Percentiles rank a stretch among this genome's conserved stretches.
Conservation (phyloP, 1,284 basidiomycete genomes). For the Rhodotorula sp. region DNA sequence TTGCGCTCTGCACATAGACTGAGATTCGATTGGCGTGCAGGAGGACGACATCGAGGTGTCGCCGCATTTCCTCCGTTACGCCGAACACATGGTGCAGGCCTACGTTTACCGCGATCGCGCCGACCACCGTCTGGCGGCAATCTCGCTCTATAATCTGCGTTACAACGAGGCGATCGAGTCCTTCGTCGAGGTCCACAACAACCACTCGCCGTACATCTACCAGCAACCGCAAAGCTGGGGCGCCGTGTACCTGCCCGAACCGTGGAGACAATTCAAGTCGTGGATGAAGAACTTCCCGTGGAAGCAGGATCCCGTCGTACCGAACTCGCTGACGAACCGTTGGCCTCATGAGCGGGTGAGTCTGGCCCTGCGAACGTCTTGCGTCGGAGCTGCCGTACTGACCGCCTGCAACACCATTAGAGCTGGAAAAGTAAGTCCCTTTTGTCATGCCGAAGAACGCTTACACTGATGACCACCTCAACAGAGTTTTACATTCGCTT, state of each 20-base stretch:
- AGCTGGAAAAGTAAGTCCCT: background rate
- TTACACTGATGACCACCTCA: background rate
- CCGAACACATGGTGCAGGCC: conserved; percentile 13
- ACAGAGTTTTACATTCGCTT: conserved; percentile 13
- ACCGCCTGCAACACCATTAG: background rate
- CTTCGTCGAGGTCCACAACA: conserved; percentile 10
- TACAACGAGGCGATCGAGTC: conserved; percentile 16
- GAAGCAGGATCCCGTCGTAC: background rate
- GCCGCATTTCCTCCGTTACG: conserved; percentile 21
- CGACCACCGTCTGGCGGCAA: conserved; percentile 14
- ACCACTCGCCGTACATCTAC: conserved; percentile 6
- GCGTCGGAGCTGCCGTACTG: background rate
- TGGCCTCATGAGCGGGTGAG: background rate
- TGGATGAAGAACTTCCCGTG: conserved; percentile 1
- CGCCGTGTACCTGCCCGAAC: conserved; percentile 15
- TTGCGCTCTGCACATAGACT: background rate
- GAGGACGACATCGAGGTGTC: conserved; percentile 25
- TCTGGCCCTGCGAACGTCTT: background rate
- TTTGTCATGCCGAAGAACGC: background rate
- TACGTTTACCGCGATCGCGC: conserved; percentile 17
- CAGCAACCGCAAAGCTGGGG: conserved; percentile 23
- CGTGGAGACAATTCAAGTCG: conserved; percentile 8
- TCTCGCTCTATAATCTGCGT: conserved; percentile 22
- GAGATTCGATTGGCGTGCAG: background rate
- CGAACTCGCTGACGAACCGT: conserved; percentile 4